These are phyloP conservation scores for Acanthamoeba culbertsoni DNA, from an alignment of 208 protist species.

Conservation along the genomic window DNA sequence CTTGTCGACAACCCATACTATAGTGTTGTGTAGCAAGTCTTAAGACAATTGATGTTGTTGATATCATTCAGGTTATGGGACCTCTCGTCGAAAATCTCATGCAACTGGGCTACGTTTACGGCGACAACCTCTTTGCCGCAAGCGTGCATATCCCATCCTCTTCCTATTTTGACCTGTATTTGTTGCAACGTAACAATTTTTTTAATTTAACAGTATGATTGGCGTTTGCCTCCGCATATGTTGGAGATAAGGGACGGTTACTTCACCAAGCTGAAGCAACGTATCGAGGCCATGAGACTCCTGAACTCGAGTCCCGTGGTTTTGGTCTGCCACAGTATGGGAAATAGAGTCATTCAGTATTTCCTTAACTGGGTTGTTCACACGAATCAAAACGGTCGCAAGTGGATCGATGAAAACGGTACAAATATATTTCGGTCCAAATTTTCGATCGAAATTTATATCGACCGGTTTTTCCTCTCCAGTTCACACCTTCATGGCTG, in stretches of 20 bases:
- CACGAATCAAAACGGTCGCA: background rate
- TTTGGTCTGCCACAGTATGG: conserved; percentile 49
- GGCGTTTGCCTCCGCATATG: background rate
- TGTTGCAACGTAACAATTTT: background rate
- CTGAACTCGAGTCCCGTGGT: background rate
- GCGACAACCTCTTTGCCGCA: conserved; percentile 2
- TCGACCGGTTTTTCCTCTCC: background rate
- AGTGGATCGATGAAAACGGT: conserved; percentile 37
- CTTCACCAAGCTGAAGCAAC: background rate
- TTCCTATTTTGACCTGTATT: background rate
- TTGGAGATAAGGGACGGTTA: background rate
- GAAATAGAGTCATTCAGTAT: conserved; percentile 53
- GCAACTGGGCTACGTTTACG: conserved; percentile 37
- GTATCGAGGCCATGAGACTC: background rate
- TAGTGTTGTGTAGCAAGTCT: background rate
- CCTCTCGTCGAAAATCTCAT: conserved; percentile 36
- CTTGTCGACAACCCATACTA: background rate
- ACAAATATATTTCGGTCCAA: background rate
- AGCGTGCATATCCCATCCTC: background rate
- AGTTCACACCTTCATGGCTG: conserved; percentile 60
- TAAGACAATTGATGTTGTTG: background rate
- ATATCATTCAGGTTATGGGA: conserved; percentile 26
- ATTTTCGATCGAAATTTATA: too few relatives aligned
- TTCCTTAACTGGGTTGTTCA: conserved; percentile 40
- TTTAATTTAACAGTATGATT: conserved; percentile 17